phyloP scores from a whole-genome alignment of 2,329 filamentous ascomycete genomes.

The Westerdykella sp. region DNA sequence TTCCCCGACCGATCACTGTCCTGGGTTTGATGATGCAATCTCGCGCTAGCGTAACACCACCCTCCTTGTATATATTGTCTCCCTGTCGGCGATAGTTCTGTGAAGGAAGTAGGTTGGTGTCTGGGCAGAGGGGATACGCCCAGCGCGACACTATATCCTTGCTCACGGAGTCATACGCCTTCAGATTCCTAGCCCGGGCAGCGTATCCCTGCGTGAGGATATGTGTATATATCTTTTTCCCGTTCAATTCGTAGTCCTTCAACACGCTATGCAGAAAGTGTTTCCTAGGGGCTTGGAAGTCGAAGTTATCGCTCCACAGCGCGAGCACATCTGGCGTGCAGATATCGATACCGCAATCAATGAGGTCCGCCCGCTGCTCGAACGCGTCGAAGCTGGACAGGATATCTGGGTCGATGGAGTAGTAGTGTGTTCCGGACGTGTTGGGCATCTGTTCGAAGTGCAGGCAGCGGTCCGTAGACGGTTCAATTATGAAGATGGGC shows the following conservation, averaged over 20 bases:
- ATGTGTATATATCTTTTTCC: constrained; percentile 91
- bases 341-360: constrained; percentile 94
- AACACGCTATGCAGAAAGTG: constrained; percentile 89
- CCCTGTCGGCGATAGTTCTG: constrained; percentile 69
- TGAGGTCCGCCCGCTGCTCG: constrained; percentile 77
- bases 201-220: constrained; percentile 79
- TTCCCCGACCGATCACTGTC: constrained; percentile 70
- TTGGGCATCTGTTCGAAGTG: constrained; percentile 91
- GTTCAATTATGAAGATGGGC: constrained; percentile 82
- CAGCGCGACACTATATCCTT: constrained; percentile 80
- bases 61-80: constrained; percentile 70
- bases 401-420: constrained; percentile 73
- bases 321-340: constrained; percentile 94
- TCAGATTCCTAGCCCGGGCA: constrained; percentile 76
- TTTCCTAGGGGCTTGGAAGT: constrained; percentile 82
- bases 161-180: constrained; percentile 83
- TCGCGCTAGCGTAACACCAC: constrained; percentile 65
- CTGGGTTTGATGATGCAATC: constrained; percentile 63
- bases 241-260: constrained; percentile 95
- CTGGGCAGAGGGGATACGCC: constrained; percentile 83
- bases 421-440: constrained; percentile 56
- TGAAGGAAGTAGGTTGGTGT: constrained; percentile 73
- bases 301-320: constrained; percentile 95
- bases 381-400: constrained; percentile 67
- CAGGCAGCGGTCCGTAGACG: constrained; percentile 70